Conservation (phyloP, 2,329 filamentous ascomycete genomes). For the Neofusicoccum sp. region DNA sequence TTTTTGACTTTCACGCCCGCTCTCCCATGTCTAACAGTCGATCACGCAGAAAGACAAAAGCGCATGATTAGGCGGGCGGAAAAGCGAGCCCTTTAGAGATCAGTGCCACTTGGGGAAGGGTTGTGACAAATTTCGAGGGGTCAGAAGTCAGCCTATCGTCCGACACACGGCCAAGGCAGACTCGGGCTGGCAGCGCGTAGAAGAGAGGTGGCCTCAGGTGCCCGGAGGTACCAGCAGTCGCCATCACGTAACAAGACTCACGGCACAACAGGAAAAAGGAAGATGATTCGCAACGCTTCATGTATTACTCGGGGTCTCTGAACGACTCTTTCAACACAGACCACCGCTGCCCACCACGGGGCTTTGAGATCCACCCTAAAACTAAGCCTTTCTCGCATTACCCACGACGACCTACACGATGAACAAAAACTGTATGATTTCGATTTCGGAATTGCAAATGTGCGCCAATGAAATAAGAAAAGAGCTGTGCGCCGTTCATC, state of each 20-base stretch:
- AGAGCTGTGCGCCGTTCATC: not conserved
- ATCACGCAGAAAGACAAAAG: too few species aligned
- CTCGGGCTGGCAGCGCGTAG: not conserved
- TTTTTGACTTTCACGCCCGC: too few species aligned
- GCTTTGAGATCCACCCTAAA: not conserved
- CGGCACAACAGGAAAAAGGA: not conserved
- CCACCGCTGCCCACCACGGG: not conserved
- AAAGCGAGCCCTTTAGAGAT: too few species aligned
- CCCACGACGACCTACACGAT: not conserved
- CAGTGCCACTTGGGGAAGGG: not conserved
- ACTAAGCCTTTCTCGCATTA: constrained; percentile 1
- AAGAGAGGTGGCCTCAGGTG: too few species aligned
- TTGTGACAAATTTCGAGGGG: not conserved
- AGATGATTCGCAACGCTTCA: not conserved
- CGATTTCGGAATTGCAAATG: not conserved
- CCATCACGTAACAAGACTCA: not conserved
- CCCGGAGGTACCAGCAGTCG: not conserved
- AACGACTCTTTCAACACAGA: not conserved
- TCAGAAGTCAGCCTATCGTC: not conserved
- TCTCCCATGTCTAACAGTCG: too few species aligned
- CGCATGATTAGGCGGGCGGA: not conserved
- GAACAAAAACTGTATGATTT: not conserved
- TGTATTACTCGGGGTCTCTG: constrained; percentile 3
- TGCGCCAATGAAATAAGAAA: not conserved
- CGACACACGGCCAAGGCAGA: constrained; percentile 1